Evolutionary conservation across 495 filamentous ascomycete species (phyloP).

Genomic region (Aspergillus haitiensis): DNA sequence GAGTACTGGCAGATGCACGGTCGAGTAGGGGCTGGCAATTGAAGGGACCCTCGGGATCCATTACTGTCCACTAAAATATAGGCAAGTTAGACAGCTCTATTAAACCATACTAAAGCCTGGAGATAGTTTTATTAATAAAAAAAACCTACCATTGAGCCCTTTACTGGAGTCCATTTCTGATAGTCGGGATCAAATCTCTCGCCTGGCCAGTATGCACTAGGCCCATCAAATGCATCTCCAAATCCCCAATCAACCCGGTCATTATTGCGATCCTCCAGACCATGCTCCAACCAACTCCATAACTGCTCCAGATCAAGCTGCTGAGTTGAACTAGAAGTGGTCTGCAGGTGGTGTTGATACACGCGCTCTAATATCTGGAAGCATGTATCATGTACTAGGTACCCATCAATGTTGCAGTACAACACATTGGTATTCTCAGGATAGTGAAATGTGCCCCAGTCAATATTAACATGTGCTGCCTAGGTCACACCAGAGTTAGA

Average conservation of each 20-base stretch:
- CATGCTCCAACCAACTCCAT: not conserved
- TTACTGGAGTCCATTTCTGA: not conserved
- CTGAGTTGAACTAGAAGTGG: not conserved
- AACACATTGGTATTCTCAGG: not conserved
- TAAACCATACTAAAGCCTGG: not conserved
- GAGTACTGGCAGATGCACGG: not conserved
- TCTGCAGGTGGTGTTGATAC: not conserved
- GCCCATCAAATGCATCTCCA: not conserved
- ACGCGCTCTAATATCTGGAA: constrained; percentile 1
- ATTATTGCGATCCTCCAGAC: constrained; percentile 1
- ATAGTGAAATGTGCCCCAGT: not conserved
- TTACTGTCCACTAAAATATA: not conserved
- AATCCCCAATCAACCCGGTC: not conserved
- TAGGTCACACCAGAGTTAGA: not conserved
- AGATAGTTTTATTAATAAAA: not conserved
- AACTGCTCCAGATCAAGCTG: not conserved
- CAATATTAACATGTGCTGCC: constrained; percentile 1
- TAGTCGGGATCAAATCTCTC: not conserved
- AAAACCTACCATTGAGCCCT: not conserved
- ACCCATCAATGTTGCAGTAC: not conserved
- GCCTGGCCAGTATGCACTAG: not conserved
- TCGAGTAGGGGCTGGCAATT: not conserved
- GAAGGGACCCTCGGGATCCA: not conserved
- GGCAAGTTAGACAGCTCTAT: not conserved
- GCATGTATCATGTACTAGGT: not conserved